These are phyloP conservation scores for Isatis lusitanica DNA, from an alignment of 441 rosid genomes.

Conservation along the genomic window DNA sequence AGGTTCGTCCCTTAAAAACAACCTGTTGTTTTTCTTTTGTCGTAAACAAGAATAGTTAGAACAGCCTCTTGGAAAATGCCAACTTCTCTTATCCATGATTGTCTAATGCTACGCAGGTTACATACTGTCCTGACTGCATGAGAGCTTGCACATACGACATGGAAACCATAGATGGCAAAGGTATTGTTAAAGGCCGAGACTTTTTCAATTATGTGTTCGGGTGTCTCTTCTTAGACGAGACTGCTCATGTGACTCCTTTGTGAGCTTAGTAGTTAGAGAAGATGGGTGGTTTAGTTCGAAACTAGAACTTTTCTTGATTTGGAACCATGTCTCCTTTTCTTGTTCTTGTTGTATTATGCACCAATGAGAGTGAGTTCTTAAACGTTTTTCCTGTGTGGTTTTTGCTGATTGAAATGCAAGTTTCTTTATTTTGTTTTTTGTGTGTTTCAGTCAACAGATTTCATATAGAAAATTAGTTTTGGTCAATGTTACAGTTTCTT, in stretches of 20 bases:
- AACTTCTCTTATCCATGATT: not conserved
- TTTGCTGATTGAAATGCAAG: not conserved
- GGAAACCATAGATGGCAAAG: slow-evolving; percentile 45
- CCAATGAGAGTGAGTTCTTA: not conserved
- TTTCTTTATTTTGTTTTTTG: not conserved
- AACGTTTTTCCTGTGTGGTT: not conserved
- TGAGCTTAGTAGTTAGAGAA: slow-evolving; percentile 31
- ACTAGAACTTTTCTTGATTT: not conserved
- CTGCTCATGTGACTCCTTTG: slow-evolving; percentile 53
- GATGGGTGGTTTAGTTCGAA: slow-evolving; percentile 6
- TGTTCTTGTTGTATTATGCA: not conserved
- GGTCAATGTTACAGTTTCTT: too few species aligned
- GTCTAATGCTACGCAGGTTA: slow-evolving; percentile 48
- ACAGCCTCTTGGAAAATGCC: not conserved
- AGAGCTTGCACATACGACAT: slow-evolving; percentile 85
- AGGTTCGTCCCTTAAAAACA: slow-evolving; percentile 53
- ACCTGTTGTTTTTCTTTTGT: not conserved
- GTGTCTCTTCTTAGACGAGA: slow-evolving; percentile 78
- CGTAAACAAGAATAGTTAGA: not conserved
- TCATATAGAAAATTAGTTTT: too few species aligned
- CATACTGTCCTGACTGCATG: slow-evolving; percentile 93
- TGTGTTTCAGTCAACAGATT: too few species aligned
- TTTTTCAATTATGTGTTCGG: slow-evolving; percentile 86
- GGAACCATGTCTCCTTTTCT: not conserved
- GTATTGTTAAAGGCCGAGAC: slow-evolving; percentile 51